Percentiles rank a stretch among this genome's conserved stretches.
phyloP scores from a whole-genome alignment of 306 rosid species.

The Cucurbita moschata region DNA sequence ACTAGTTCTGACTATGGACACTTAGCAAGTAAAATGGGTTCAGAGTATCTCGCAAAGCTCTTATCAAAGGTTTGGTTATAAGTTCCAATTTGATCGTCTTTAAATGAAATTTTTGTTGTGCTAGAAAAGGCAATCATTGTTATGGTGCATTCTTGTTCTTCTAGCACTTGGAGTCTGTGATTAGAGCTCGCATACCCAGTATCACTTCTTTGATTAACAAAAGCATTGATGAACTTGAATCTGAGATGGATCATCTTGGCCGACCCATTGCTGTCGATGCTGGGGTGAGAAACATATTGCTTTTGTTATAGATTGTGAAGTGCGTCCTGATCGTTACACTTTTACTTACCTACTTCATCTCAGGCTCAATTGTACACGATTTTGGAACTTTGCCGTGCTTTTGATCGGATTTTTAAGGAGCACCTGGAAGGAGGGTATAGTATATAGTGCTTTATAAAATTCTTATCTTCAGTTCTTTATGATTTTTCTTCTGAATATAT shows the following conservation, averaged over 20 bases:
- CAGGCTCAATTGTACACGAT: slow-evolving; percentile 90
- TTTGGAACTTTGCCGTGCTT: slow-evolving; percentile 89
- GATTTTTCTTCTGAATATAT: background rate
- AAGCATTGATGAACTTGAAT: slow-evolving; percentile 76
- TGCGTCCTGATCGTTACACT: background rate
- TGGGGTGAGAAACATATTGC: slow-evolving; percentile 46
- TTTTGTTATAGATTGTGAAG: background rate
- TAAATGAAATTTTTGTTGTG: background rate
- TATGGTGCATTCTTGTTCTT: slow-evolving; percentile 12
- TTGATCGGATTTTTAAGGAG: slow-evolving; percentile 92
- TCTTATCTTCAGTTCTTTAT: background rate
- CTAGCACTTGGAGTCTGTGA: slow-evolving; percentile 73
- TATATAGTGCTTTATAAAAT: slow-evolving; percentile 9
- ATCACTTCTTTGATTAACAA: slow-evolving; percentile 67
- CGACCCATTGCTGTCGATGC: slow-evolving; percentile 81
- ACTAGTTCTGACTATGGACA: slow-evolving; percentile 95
- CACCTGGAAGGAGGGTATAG: slow-evolving; percentile 96
- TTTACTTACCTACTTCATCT: slow-evolving; percentile 12
- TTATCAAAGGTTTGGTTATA: slow-evolving; percentile 60
- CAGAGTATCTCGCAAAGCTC: slow-evolving; percentile 94
- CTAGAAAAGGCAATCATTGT: slow-evolving; percentile 7
- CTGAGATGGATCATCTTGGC: slow-evolving; percentile 82
- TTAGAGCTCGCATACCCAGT: slow-evolving; percentile 70
- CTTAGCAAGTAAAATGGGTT: slow-evolving; percentile 77
- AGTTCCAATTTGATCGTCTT: background rate